A percentile compares a stretch with the other conserved stretches of the same genome.
phyloP scores from a whole-genome alignment of 2,329 filamentous ascomycete species.

The Colletotrichum eleusines region DNA sequence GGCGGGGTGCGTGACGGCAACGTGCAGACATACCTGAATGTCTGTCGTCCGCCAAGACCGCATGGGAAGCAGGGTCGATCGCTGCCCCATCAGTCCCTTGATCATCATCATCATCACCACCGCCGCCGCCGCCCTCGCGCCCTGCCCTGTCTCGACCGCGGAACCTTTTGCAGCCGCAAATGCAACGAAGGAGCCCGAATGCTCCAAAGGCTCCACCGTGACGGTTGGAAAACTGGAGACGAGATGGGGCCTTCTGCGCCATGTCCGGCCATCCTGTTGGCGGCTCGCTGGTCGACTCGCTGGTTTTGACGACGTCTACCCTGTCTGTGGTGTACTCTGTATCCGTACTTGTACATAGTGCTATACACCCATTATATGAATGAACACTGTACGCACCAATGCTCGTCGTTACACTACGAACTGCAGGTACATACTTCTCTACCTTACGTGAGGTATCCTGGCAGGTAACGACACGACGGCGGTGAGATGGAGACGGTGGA shows the following conservation, averaged over 20 bases:
- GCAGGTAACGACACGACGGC: too few species aligned
- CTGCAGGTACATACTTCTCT: too few species aligned
- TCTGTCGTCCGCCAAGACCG: conserved; percentile 27
- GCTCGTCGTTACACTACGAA: background rate
- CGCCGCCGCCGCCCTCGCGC: conserved; percentile 7
- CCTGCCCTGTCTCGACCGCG: conserved; percentile 13
- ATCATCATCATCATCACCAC: conserved; percentile 16
- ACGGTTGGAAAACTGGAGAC: conserved; percentile 27
- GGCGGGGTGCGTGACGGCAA: conserved; percentile 26
- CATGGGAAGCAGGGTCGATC: conserved; percentile 30
- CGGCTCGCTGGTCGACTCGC: conserved; percentile 25
- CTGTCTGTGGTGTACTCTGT: too few species aligned
- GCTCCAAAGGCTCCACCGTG: conserved; percentile 34
- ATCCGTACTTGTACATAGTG: background rate
- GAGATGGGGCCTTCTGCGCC: conserved; percentile 20
- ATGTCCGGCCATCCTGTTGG: conserved; percentile 15
- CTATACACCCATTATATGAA: background rate
- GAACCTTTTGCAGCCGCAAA: conserved; percentile 30
- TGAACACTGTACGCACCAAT: background rate
- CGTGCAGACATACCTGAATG: conserved; percentile 29
- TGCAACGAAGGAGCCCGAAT: conserved; percentile 22
- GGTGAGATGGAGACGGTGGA: conserved; percentile 12
- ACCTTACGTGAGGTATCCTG: too few species aligned
- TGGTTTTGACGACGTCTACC: conserved; percentile 11
- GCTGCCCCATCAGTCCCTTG: conserved; percentile 32